phyloP scores from a whole-genome alignment of 1,284 basidiomycete genomes.

The Cerioporus squamosus region DNA sequence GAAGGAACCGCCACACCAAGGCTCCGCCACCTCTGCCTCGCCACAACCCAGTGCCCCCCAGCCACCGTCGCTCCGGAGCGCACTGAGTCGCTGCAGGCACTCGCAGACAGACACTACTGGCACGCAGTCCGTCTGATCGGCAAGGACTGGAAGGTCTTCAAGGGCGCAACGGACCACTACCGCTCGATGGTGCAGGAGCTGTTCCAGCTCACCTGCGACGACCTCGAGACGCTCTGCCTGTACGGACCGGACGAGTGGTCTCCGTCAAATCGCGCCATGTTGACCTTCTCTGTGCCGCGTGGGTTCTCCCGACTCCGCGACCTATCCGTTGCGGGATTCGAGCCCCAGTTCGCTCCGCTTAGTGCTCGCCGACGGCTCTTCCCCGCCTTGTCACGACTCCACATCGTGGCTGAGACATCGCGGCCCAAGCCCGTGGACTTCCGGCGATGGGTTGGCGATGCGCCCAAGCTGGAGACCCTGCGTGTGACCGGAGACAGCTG shows the following conservation, averaged over 20 bases:
- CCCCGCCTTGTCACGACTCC: background rate
- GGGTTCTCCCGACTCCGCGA: background rate
- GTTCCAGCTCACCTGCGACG: background rate
- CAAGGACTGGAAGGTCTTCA: too few species aligned
- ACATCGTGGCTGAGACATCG: background rate
- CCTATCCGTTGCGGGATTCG: background rate
- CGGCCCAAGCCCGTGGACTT: background rate
- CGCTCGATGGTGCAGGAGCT: background rate
- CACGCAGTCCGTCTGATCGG: too few species aligned
- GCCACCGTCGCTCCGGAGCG: background rate
- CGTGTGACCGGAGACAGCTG: background rate
- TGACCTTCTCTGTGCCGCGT: background rate
- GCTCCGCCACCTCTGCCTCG: slow-evolving; percentile 10
- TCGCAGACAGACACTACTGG: background rate
- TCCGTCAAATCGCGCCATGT: background rate
- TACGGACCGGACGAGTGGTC: background rate
- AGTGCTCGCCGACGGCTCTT: background rate
- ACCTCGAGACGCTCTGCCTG: slow-evolving; percentile 1
- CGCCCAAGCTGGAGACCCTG: background rate
- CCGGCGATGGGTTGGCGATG: background rate
- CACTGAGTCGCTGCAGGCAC: background rate
- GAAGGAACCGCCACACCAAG: background rate
- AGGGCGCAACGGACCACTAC: background rate
- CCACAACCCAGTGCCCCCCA: background rate
- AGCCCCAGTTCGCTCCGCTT: background rate